These are phyloP conservation scores for Gossypium anomalum DNA, from an alignment of 345 rosid species.

Conservation along the genomic window DNA sequence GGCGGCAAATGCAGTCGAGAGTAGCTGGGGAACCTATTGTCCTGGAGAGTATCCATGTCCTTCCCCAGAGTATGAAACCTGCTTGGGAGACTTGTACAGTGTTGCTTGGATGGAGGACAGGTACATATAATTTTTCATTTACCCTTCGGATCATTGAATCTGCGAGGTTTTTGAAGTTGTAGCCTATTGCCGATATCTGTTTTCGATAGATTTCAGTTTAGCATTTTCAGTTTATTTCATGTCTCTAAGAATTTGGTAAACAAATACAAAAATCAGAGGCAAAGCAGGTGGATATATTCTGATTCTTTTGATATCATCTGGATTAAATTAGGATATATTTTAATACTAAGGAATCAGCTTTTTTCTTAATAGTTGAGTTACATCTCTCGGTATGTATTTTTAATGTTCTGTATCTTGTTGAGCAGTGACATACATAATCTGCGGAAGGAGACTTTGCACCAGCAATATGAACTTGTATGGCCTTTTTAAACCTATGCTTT, in stretches of 20 bases:
- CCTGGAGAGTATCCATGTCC: conserved; percentile 89
- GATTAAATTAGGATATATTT: not conserved
- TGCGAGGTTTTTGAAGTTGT: not conserved
- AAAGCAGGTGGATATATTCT: not conserved
- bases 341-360: not conserved
- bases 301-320: not conserved
- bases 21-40: conserved; percentile 98
- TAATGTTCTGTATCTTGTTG: conserved; percentile 19
- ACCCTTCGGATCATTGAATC: not conserved
- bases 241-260: not conserved
- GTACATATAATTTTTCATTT: conserved; percentile 31
- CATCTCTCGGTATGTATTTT: not conserved
- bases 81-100: conserved; percentile 95
- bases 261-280: not conserved
- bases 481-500: not conserved
- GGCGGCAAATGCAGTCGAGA: conserved; percentile 84
- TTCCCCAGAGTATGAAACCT: conserved; percentile 90
- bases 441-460: conserved; percentile 67
- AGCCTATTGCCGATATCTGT: not conserved
- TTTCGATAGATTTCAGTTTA: not conserved
- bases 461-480: conserved; percentile 85
- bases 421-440: conserved; percentile 84
- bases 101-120: conserved; percentile 99
- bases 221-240: not conserved
- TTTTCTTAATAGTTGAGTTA: not conserved